Base-by-base conservation (phyloP, 2,329 filamentous ascomycete genomes). In the Hymenoscyphus infarciens region DNA sequence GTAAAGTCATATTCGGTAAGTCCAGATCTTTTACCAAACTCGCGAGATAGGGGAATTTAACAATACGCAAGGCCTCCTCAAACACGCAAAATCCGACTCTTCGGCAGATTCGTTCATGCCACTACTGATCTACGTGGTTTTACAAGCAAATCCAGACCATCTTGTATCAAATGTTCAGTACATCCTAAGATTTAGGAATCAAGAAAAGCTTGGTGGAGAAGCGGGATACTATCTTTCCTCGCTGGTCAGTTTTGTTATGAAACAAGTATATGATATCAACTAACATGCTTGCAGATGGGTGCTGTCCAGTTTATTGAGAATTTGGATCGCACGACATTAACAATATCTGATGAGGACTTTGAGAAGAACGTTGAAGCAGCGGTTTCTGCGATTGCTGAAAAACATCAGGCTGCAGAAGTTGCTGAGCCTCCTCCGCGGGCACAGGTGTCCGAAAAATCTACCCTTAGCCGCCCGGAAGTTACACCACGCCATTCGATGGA, bases 121-220 rank as follows among this genome's bases (percentile, higher is more conserved):
- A 4, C 82, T 98, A 31, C 82, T 99, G 61, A 99, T 99, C 62
- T 98, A 97, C 70, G 95, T 97, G 29, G 93, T 98, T 13, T 81
- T 99, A 29, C 91, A 95, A 76, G 92, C 92, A 54, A 97, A 97
- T 70, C 95, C 95, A 0, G 93, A 97, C 65, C 92, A 98, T 75
- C 80, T 99, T 38, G 93, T 98, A 29, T 97, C 93, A 63, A 99
- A 99, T 75, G 91, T 99, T 2, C 95, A 99, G 76, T 99, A 99
- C 75, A 98, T 99, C 67, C 81, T 98, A 59, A 88, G 96, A 55
- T 99, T 99, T 79, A 87, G 95, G 59, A 97, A 98, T 72, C 95
- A 97, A 76, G 95, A 99, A 60, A 98, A 98, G 75, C 86, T 99
- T 1, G 91, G 90, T 27, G 95, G 95, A n/a, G 95, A 99, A 79